phyloP scores from a whole-genome alignment of 1,139 yeast genomes.

The Suhomyces chickasaworum region DNA sequence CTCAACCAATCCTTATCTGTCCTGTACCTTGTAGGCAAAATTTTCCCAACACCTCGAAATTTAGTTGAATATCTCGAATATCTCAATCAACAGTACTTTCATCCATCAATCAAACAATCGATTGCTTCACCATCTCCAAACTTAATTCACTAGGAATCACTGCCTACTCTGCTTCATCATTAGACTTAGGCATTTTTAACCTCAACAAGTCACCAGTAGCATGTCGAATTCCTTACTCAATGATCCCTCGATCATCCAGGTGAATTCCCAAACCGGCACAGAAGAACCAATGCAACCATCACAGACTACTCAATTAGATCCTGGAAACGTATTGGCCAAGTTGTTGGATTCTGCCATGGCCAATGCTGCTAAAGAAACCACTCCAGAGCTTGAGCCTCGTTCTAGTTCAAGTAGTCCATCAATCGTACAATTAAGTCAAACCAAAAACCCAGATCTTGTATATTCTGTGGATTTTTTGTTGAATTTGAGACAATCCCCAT shows the following conservation, averaged over 20 bases:
- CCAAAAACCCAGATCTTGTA: slow-evolving; percentile 21
- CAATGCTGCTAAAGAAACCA: slow-evolving; percentile 50
- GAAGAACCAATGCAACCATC: slow-evolving; percentile 10
- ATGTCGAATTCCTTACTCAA: slow-evolving; percentile 28
- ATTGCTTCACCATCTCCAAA: not conserved
- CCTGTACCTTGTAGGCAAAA: slow-evolving; percentile 10
- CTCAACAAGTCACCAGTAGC: slow-evolving; percentile 9
- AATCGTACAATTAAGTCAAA: slow-evolving; percentile 1
- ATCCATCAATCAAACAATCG: slow-evolving; percentile 1
- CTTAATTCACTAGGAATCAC: not conserved
- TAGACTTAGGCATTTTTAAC: not conserved
- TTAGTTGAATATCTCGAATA: not conserved
- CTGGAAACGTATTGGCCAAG: slow-evolving; percentile 45
- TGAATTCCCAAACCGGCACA: slow-evolving; percentile 11
- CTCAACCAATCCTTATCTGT: slow-evolving; percentile 2
- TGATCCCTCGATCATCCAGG: slow-evolving; percentile 39
- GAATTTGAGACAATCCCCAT: slow-evolving; percentile 38
- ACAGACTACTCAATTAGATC: slow-evolving; percentile 22
- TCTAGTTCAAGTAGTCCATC: slow-evolving; percentile 23
- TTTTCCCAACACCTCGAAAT: slow-evolving; percentile 5
- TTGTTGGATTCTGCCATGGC: slow-evolving; percentile 41
- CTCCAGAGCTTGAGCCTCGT: slow-evolving; percentile 39
- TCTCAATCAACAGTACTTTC: not conserved
- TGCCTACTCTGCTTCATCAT: not conserved
- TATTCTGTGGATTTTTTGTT: slow-evolving; percentile 44